Evolutionary conservation across 768 basidiomycete genomes (phyloP).

Genomic region (Agaricus sinodeliciosus): DNA sequence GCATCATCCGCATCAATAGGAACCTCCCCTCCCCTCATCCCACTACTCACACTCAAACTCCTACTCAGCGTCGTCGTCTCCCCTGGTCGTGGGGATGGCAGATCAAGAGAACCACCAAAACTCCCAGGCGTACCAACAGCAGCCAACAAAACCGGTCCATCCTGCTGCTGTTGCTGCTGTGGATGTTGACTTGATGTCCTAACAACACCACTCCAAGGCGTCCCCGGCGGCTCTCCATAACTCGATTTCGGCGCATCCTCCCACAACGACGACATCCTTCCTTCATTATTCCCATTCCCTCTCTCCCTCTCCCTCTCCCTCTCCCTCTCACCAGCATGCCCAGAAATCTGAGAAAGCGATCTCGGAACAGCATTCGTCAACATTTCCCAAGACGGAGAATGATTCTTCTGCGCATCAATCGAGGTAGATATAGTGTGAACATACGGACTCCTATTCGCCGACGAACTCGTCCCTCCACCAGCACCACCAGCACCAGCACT

Average conservation of each 20-base stretch:
- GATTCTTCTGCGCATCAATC: conserved; percentile 2
- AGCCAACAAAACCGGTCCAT: not conserved
- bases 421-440: conserved; percentile 6
- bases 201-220: not conserved
- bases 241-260: conserved; percentile 3
- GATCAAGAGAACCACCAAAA: not conserved
- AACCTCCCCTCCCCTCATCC: not conserved
- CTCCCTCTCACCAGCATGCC: not conserved
- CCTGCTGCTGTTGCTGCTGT: not conserved
- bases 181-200: not conserved
- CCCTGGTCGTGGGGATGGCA: not conserved
- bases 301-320: not conserved
- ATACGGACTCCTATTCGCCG: not conserved
- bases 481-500: not conserved
- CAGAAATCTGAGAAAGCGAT: not conserved
- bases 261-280: conserved; percentile 2
- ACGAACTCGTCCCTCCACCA: not conserved
- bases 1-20: conserved; percentile 5
- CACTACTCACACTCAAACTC: not conserved
- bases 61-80: not conserved
- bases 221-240: conserved; percentile 3
- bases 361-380: not conserved
- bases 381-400: conserved; percentile 2
- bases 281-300: not conserved
- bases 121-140: not conserved